A percentile compares a stretch with the other conserved stretches of the same genome.
These are phyloP conservation scores for Dioscorea cayenensis DNA, from an alignment of 116 monocot species.

Conservation along the genomic window DNA sequence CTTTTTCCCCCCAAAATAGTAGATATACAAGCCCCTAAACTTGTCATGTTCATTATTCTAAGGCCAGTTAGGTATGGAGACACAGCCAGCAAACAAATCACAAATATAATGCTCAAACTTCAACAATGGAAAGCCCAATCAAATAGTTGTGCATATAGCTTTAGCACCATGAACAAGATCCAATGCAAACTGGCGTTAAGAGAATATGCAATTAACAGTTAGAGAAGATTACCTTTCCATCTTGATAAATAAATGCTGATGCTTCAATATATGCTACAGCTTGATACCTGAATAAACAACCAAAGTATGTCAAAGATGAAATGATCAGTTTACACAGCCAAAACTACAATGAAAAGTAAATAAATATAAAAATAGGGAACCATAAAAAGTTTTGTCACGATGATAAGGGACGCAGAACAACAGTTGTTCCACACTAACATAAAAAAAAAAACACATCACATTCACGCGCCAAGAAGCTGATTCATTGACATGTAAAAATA, in stretches of 20 bases:
- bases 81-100: no score
- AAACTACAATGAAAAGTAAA: neutral
- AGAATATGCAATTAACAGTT: neutral
- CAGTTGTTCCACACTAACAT: no score
- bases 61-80: no score
- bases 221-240: slow-evolving; percentile 74
- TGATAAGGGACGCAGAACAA: no score
- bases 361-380: no score
- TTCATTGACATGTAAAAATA: no score
- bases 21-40: no score
- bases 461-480: no score
- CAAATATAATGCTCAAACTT: neutral
- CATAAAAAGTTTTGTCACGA: no score
- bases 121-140: neutral
- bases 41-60: no score
- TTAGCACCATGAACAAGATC: neutral
- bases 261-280: slow-evolving; percentile 99
- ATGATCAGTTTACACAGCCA: neutral
- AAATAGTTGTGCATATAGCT: no score
- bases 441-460: no score
- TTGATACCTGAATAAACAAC: slow-evolving; percentile 64
- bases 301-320: neutral
- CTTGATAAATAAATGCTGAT: slow-evolving; percentile 96
- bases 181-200: neutral
- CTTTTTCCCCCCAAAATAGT: neutral